These are phyloP conservation scores for Xylaria bambusicola DNA, from an alignment of 495 filamentous ascomycete genomes.

Conservation along the genomic window DNA sequence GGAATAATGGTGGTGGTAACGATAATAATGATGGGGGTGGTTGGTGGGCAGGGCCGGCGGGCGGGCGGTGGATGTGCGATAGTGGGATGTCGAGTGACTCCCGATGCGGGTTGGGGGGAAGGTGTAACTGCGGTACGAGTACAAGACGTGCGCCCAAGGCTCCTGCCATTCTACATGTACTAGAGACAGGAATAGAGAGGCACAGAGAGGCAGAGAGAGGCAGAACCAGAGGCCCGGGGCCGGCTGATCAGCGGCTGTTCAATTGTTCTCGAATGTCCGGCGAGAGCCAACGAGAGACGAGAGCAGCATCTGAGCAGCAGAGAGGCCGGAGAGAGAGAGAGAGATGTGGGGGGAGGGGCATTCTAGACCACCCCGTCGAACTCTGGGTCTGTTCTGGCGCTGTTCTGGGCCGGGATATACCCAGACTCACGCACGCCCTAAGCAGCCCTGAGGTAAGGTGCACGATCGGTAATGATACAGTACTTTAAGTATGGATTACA, in stretches of 20 bases:
- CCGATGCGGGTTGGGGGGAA: background rate
- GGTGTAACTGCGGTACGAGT: conserved; percentile 1
- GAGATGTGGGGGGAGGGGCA: conserved; percentile 5
- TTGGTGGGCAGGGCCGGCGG: background rate
- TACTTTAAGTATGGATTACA: too few species aligned
- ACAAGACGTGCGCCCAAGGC: background rate
- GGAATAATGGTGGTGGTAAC: background rate
- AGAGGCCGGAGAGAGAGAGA: too few species aligned
- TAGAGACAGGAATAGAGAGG: too few species aligned
- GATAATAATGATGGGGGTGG: background rate
- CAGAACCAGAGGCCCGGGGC: background rate
- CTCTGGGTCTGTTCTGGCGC: too few species aligned
- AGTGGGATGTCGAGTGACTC: conserved; percentile 9
- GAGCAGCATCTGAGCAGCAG: too few species aligned
- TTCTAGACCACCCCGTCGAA: too few species aligned
- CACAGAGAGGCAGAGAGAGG: too few species aligned
- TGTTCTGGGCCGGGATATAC: background rate
- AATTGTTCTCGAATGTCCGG: background rate
- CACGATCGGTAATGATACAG: too few species aligned
- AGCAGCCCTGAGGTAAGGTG: too few species aligned
- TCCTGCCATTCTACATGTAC: too few species aligned
- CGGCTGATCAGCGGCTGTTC: conserved; percentile 14
- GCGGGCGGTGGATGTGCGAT: background rate
- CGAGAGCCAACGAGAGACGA: background rate
- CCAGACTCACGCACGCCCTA: background rate